Percentiles rank a stretch among this genome's conserved stretches.
These are phyloP conservation scores for Delitschia confertaspora DNA, from an alignment of 495 filamentous ascomycete species.

Conservation along the genomic window DNA sequence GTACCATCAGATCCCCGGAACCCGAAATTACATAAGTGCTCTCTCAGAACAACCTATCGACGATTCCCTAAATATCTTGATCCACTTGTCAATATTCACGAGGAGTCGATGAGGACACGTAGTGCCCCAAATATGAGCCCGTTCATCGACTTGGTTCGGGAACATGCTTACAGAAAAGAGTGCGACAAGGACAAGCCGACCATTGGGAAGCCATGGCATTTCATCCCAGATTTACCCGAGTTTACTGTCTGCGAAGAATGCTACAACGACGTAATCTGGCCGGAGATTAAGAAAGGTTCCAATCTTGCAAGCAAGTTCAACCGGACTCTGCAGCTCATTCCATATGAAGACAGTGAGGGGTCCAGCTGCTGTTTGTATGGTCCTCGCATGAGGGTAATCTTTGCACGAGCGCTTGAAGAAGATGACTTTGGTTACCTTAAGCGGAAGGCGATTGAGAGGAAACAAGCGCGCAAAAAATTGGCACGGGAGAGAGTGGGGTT, in stretches of 20 bases:
- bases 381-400: constrained; percentile 60
- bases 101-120: constrained; percentile 36
- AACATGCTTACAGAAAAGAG: constrained; percentile 44
- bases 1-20: constrained; percentile 17
- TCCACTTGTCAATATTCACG: constrained; percentile 48
- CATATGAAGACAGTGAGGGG: constrained; percentile 41
- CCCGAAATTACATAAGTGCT: constrained; percentile 18
- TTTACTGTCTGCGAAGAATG: constrained; percentile 65
- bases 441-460: constrained; percentile 56
- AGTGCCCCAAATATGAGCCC: constrained; percentile 40
- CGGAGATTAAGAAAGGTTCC: constrained; percentile 43
- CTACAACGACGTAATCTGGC: constrained; percentile 61
- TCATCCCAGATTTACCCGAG: constrained; percentile 52
- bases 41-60: constrained; percentile 22
- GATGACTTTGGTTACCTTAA: constrained; percentile 62
- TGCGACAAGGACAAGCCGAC: constrained; percentile 47
- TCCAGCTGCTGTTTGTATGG: constrained; percentile 67
- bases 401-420: constrained; percentile 48
- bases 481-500: constrained; percentile 11
- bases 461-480: constrained; percentile 29
- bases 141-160: constrained; percentile 45
- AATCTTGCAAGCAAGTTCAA: constrained; percentile 52
- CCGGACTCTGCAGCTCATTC: constrained; percentile 38
- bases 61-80: constrained; percentile 53
- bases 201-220: constrained; percentile 48